These are phyloP conservation scores for Marasmius sp. DNA, from an alignment of 1,284 basidiomycete genomes.

Conservation along the genomic window DNA sequence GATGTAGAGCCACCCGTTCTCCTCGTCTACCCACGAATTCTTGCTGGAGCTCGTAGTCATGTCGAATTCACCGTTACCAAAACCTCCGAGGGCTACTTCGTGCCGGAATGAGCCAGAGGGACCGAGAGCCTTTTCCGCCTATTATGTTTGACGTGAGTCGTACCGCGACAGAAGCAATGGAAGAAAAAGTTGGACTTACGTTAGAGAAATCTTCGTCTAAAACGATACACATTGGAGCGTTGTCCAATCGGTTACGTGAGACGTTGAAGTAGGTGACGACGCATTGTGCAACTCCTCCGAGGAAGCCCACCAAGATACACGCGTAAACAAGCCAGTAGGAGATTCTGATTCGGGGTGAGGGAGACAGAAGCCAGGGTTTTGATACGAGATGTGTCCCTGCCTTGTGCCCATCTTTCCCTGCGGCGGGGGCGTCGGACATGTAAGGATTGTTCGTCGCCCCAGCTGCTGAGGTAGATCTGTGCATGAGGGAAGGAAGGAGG, in stretches of 20 bases:
- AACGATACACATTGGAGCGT: slow-evolving; percentile 58
- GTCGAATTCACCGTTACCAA: slow-evolving; percentile 87
- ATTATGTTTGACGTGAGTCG: background rate
- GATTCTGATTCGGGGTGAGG: slow-evolving; percentile 1
- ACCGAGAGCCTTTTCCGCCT: slow-evolving; percentile 52
- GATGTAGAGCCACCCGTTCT: slow-evolving; percentile 65
- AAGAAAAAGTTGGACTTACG: slow-evolving; percentile 18
- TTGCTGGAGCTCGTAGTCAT: slow-evolving; percentile 79
- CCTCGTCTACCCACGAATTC: slow-evolving; percentile 80
- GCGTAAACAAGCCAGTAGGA: background rate
- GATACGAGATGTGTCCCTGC: background rate
- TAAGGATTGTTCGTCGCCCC: background rate
- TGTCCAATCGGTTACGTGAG: slow-evolving; percentile 5
- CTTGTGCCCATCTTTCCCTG: background rate
- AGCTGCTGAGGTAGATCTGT: background rate
- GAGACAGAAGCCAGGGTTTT: slow-evolving; percentile 2
- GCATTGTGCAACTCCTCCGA: slow-evolving; percentile 9
- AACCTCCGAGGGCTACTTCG: slow-evolving; percentile 83
- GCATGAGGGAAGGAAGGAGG: background rate
- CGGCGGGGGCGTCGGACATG: background rate
- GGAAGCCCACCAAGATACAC: slow-evolving; percentile 4
- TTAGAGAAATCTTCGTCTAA: slow-evolving; percentile 75
- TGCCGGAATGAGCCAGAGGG: slow-evolving; percentile 67
- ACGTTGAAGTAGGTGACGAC: slow-evolving; percentile 9
- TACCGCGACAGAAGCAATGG: background rate